Conservation (phyloP, 2,329 filamentous ascomycete genomes). For the Diaporthe sp. region DNA sequence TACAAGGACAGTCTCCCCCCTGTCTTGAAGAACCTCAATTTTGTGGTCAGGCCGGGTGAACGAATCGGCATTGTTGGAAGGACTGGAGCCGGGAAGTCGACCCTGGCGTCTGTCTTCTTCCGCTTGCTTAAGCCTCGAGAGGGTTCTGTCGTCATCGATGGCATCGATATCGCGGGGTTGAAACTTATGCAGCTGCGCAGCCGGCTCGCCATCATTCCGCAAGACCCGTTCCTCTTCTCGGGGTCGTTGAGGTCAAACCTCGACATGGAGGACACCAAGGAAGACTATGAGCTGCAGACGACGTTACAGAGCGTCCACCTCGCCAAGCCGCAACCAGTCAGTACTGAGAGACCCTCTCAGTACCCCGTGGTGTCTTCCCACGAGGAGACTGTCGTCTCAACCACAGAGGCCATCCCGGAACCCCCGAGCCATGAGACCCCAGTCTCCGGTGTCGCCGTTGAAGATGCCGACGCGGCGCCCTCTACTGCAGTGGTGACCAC, state of each 20-base stretch:
- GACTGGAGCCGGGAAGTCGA: constrained; percentile 74
- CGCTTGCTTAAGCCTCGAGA: constrained; percentile 60
- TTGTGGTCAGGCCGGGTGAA: constrained; percentile 60
- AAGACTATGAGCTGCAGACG: constrained; percentile 69
- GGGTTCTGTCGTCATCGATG: constrained; percentile 57
- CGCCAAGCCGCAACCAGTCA: constrained; percentile 56
- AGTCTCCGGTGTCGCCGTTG: not conserved
- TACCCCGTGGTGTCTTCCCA: constrained; percentile 32
- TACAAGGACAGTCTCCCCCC: constrained; percentile 50
- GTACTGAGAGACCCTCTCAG: constrained; percentile 46
- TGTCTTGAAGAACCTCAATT: constrained; percentile 50
- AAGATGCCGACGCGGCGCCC: constrained; percentile 20
- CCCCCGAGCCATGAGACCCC: constrained; percentile 16
- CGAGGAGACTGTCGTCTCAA: constrained; percentile 36
- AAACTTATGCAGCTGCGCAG: constrained; percentile 70
- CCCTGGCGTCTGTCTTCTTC: constrained; percentile 73
- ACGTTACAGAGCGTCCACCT: constrained; percentile 71
- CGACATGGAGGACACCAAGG: constrained; percentile 70
- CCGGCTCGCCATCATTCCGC: constrained; percentile 72
- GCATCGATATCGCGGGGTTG: constrained; percentile 64
- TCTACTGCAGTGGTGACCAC: constrained; percentile 3
- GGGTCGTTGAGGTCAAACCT: constrained; percentile 73
- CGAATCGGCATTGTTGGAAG: constrained; percentile 73
- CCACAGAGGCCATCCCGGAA: constrained; percentile 30
- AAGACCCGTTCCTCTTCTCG: constrained; percentile 74